Conservation (phyloP, 805 yeast species). For the Ogataea allantospora region DNA sequence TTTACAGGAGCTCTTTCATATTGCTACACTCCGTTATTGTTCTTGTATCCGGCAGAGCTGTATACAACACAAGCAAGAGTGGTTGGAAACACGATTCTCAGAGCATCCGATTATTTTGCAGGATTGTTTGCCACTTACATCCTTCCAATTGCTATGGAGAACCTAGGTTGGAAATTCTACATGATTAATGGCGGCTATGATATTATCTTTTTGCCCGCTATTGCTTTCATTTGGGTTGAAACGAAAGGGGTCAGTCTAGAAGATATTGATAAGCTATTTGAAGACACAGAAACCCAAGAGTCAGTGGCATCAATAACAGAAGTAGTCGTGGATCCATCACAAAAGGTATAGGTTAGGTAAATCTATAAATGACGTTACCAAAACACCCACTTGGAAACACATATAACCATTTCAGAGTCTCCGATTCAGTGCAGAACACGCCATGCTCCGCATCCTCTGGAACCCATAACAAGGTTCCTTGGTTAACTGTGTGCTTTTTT, state of each 20-base stretch:
- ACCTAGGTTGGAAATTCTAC: conserved; percentile 36
- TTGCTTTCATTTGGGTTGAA: conserved; percentile 35
- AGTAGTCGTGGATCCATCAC: too few relatives aligned
- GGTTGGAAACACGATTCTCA: conserved; percentile 18
- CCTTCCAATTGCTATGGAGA: conserved; percentile 38
- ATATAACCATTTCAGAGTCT: too few relatives aligned
- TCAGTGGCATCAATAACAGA: background rate
- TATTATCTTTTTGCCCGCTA: conserved; percentile 28
- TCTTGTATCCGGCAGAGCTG: conserved; percentile 44
- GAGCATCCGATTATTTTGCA: conserved; percentile 12
- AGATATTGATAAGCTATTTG: conserved; percentile 8
- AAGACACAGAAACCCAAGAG: conserved; percentile 2
- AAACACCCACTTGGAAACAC: too few relatives aligned
- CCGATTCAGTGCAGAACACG: too few relatives aligned
- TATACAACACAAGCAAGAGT: conserved; percentile 29
- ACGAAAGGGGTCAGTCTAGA: conserved; percentile 25
- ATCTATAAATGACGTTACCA: too few relatives aligned
- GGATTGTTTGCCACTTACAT: conserved; percentile 33
- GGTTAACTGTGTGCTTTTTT: too few relatives aligned
- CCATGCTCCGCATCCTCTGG: too few relatives aligned
- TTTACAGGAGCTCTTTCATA: conserved; percentile 42
- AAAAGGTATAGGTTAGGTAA: too few relatives aligned
- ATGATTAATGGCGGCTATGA: conserved; percentile 21
- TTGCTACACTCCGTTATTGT: conserved; percentile 46
- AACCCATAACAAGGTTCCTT: too few relatives aligned